Evolutionary conservation across 495 filamentous ascomycete genomes (phyloP).

Genomic region (Xylona heveae): DNA sequence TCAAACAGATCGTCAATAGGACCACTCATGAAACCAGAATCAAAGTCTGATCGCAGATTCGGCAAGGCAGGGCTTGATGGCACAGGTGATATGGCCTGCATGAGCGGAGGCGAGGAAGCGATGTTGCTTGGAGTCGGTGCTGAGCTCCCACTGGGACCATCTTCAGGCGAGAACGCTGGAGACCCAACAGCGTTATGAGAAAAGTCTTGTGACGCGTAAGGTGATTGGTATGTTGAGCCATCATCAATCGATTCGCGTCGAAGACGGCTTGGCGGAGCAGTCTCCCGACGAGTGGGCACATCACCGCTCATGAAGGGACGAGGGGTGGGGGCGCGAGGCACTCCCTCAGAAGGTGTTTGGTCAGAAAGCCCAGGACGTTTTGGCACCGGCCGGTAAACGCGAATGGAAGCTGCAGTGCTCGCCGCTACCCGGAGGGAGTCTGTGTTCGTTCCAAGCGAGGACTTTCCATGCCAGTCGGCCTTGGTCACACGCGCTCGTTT

Average conservation of each 20-base stretch:
- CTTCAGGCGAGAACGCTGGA: conserved; percentile 30
- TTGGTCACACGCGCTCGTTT: conserved; percentile 55
- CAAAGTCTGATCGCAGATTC: conserved; percentile 32
- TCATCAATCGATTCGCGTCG: conserved; percentile 21
- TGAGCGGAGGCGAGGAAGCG: conserved; percentile 59
- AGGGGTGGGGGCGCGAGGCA: conserved; percentile 65
- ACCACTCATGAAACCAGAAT: conserved; percentile 70
- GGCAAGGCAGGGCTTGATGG: conserved; percentile 61
- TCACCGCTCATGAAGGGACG: no score
- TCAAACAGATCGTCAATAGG: conserved; percentile 36
- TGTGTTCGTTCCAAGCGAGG: conserved; percentile 44
- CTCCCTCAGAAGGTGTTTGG: conserved; percentile 42
- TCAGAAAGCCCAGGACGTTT: conserved; percentile 27
- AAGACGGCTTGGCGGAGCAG: no score
- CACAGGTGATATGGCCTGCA: conserved; percentile 29
- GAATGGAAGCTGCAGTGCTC: conserved; percentile 69
- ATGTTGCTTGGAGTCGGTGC: conserved; percentile 39
- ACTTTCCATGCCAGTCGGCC: conserved; percentile 42
- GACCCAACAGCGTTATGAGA: conserved; percentile 26
- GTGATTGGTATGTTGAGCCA: conserved; percentile 21
- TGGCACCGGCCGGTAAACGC: conserved; percentile 59
- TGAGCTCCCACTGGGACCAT: conserved; percentile 23
- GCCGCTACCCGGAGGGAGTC: conserved; percentile 75
- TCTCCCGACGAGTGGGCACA: no score
- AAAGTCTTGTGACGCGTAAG: conserved; percentile 21